Percentiles rank a stretch among this genome's conserved stretches.
phyloP scores from a whole-genome alignment of 345 rosid species.

The Eucalyptus curtisii region DNA sequence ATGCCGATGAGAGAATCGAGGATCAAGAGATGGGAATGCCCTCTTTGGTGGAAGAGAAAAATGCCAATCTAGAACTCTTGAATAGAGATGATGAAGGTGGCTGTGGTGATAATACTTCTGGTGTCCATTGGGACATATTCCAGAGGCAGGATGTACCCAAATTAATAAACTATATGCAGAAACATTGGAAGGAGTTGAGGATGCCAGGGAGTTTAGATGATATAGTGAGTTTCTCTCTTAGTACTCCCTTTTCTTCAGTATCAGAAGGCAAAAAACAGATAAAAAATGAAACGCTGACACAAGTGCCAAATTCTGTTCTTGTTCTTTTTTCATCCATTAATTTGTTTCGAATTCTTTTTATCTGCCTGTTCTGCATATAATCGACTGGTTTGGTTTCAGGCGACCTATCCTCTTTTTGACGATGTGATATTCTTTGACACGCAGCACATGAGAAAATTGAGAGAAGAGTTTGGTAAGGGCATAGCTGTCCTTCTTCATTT shows the following conservation, averaged over 20 bases:
- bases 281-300: background rate
- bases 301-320: background rate
- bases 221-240: slow-evolving; percentile 30
- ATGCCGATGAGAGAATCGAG: slow-evolving; percentile 18
- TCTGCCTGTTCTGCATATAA: background rate
- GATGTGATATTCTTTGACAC: slow-evolving; percentile 46
- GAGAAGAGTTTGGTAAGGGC: slow-evolving; percentile 69
- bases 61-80: background rate
- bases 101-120: slow-evolving; percentile 15
- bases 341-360: background rate
- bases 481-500: background rate
- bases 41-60: background rate
- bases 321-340: background rate
- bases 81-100: background rate
- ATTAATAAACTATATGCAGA: slow-evolving; percentile 40
- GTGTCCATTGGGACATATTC: slow-evolving; percentile 80
- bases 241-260: background rate
- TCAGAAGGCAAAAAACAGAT: background rate
- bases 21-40: slow-evolving; percentile 12
- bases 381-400: slow-evolving; percentile 33
- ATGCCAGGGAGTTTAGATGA: slow-evolving; percentile 10
- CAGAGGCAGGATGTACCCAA: slow-evolving; percentile 71
- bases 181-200: slow-evolving; percentile 27
- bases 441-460: slow-evolving; percentile 51
- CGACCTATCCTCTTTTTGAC: slow-evolving; percentile 40